phyloP scores from a whole-genome alignment of 2,329 filamentous ascomycete genomes.

The Stemphylium lycopersici region DNA sequence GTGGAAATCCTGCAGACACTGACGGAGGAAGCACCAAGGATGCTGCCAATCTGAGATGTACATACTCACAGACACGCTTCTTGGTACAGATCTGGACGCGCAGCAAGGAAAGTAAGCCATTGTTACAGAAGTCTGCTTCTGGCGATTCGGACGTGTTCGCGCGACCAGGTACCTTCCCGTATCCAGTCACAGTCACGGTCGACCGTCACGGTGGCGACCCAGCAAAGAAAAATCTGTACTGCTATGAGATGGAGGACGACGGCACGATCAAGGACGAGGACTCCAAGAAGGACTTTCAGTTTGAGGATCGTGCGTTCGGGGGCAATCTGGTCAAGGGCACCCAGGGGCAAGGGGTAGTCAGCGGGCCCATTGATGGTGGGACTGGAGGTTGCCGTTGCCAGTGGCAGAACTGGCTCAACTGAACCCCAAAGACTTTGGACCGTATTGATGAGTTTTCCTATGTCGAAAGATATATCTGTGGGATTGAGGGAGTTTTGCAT shows the following conservation, averaged over 20 bases:
- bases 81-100: slow-evolving; percentile 68
- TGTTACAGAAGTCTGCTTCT: slow-evolving; percentile 37
- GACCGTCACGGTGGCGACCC: slow-evolving; percentile 65
- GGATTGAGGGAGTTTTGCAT: slow-evolving; percentile 28
- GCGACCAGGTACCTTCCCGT: slow-evolving; percentile 65
- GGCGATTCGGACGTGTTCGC: slow-evolving; percentile 53
- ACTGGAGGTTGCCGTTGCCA: slow-evolving; percentile 64
- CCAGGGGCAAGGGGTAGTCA: slow-evolving; percentile 49
- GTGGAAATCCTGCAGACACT: slow-evolving; percentile 52
- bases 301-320: slow-evolving; percentile 60
- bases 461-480: slow-evolving; percentile 8
- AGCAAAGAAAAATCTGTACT: slow-evolving; percentile 64
- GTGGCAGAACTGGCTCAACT: slow-evolving; percentile 61
- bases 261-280: slow-evolving; percentile 49
- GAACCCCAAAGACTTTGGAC: background rate
- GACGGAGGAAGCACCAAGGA: slow-evolving; percentile 58
- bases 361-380: slow-evolving; percentile 63
- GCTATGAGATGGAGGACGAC: slow-evolving; percentile 61
- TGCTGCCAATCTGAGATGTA: slow-evolving; percentile 59
- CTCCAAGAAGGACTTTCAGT: slow-evolving; percentile 54
- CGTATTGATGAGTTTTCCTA: slow-evolving; percentile 3
- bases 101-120: slow-evolving; percentile 48
- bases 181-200: slow-evolving; percentile 64
- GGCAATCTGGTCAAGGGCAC: slow-evolving; percentile 60
- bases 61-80: slow-evolving; percentile 67